Evolutionary conservation across 2,329 filamentous ascomycete species (phyloP).

Genomic region (Penicillium sp.): DNA sequence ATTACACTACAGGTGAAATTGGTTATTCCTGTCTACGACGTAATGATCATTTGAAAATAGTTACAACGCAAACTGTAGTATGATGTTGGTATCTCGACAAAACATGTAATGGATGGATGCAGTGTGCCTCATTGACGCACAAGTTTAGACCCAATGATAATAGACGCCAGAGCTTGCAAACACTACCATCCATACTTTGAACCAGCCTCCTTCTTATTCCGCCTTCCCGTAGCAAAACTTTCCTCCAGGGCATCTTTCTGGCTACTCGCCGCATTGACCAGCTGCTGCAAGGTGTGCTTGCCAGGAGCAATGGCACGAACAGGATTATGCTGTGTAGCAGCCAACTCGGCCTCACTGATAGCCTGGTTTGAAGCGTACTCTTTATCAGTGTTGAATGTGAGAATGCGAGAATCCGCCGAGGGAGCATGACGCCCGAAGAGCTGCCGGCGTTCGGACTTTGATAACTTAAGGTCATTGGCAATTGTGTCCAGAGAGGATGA

Average conservation of each 20-base stretch:
- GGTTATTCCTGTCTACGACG: not conserved
- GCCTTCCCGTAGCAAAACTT: slow-evolving; percentile 79
- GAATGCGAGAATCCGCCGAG: slow-evolving; percentile 64
- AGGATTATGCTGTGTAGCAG: slow-evolving; percentile 70
- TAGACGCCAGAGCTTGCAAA: slow-evolving; percentile 2
- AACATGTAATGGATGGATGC: not conserved
- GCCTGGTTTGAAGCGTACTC: slow-evolving; percentile 87
- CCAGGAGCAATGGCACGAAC: slow-evolving; percentile 81
- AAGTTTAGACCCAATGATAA: not conserved
- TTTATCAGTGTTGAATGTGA: slow-evolving; percentile 85
- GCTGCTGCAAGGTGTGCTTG: slow-evolving; percentile 85
- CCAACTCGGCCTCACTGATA: slow-evolving; percentile 60
- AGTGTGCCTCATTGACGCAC: not conserved
- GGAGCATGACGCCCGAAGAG: slow-evolving; percentile 72
- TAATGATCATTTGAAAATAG: not conserved
- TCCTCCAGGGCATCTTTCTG: slow-evolving; percentile 90
- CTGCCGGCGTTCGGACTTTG: slow-evolving; percentile 74
- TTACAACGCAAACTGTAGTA: not conserved
- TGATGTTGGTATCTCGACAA: slow-evolving; percentile 20
- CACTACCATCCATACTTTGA: slow-evolving; percentile 78
- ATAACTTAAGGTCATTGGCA: slow-evolving; percentile 77
- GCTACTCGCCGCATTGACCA: slow-evolving; percentile 79
- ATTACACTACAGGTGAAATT: not conserved
- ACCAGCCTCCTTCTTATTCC: slow-evolving; percentile 79
- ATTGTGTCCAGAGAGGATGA: slow-evolving; percentile 64